Conservation (phyloP, 2,329 filamentous ascomycete genomes). For the Aaosphaeria pasadenensis region DNA sequence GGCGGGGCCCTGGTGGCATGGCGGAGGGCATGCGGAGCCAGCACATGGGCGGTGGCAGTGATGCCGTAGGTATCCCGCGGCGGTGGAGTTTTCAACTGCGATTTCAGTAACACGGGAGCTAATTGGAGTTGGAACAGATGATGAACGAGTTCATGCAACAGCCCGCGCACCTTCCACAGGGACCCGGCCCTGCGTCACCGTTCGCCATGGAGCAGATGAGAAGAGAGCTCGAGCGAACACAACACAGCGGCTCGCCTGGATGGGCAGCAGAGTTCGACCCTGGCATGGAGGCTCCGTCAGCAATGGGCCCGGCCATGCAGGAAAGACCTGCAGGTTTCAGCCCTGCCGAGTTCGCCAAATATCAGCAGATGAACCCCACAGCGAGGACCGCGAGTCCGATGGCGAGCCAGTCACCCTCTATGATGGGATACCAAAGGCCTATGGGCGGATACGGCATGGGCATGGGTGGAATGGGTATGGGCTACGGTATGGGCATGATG, state of each 20-base stretch:
- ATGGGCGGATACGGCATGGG: constrained; percentile 28
- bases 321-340: constrained; percentile 59
- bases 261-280: constrained; percentile 66
- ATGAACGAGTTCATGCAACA: constrained; percentile 92
- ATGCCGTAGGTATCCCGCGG: constrained; percentile 43
- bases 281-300: constrained; percentile 56
- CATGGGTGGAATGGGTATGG: constrained; percentile 54
- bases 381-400: constrained; percentile 61
- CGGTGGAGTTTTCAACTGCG: neutral
- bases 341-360: constrained; percentile 82
- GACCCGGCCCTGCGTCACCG: constrained; percentile 51
- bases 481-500: constrained; percentile 53
- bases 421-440: constrained; percentile 57
- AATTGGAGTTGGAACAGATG: constrained; percentile 58
- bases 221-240: constrained; percentile 57
- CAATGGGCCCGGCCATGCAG: constrained; percentile 70
- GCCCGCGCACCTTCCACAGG: constrained; percentile 58
- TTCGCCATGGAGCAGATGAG: constrained; percentile 68
- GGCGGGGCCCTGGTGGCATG: constrained; percentile 66
- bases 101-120: constrained; percentile 10
- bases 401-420: constrained; percentile 39
- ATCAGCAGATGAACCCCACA: constrained; percentile 63
- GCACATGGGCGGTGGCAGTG: constrained; percentile 66
- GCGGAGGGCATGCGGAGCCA: constrained; percentile 76
- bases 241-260: constrained; percentile 52